phyloP scores from a whole-genome alignment of 306 rosid species.

The Crotalaria pallida region DNA sequence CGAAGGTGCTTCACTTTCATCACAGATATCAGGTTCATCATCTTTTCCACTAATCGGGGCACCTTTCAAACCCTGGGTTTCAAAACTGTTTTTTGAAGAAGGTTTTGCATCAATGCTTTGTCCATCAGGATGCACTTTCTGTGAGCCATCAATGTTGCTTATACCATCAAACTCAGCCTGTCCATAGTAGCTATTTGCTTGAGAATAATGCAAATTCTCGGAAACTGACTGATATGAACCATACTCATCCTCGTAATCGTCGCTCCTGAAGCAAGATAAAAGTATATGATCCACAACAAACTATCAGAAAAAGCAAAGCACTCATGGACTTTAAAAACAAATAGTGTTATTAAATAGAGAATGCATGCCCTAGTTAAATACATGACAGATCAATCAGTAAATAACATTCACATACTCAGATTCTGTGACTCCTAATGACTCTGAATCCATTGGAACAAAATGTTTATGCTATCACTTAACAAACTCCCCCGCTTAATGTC shows the following conservation, averaged over 20 bases:
- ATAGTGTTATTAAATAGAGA: background rate
- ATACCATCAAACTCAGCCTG: slow-evolving; percentile 52
- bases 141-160: slow-evolving; percentile 43
- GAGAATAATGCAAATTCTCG: slow-evolving; percentile 45
- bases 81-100: slow-evolving; percentile 45
- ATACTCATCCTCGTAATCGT: slow-evolving; percentile 63
- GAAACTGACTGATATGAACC: slow-evolving; percentile 48
- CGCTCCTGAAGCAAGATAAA: slow-evolving; percentile 56
- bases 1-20: slow-evolving; percentile 61
- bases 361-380: background rate
- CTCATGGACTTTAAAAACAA: slow-evolving; percentile 1
- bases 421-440: background rate
- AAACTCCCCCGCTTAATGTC: background rate
- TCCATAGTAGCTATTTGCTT: slow-evolving; percentile 51
- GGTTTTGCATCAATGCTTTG: slow-evolving; percentile 32
- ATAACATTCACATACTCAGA: slow-evolving; percentile 4
- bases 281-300: slow-evolving; percentile 24
- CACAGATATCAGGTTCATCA: slow-evolving; percentile 52
- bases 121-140: slow-evolving; percentile 43
- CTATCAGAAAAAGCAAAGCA: background rate
- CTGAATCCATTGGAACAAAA: background rate
- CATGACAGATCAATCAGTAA: slow-evolving; percentile 1
- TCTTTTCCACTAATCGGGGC: slow-evolving; percentile 29
- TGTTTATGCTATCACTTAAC: background rate
- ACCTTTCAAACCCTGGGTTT: slow-evolving; percentile 47